Evolutionary conservation across 257 asterid genomes (phyloP), one percentile per base, ranked within the genome.

Genomic region (Solanum tacnaense): DNA sequence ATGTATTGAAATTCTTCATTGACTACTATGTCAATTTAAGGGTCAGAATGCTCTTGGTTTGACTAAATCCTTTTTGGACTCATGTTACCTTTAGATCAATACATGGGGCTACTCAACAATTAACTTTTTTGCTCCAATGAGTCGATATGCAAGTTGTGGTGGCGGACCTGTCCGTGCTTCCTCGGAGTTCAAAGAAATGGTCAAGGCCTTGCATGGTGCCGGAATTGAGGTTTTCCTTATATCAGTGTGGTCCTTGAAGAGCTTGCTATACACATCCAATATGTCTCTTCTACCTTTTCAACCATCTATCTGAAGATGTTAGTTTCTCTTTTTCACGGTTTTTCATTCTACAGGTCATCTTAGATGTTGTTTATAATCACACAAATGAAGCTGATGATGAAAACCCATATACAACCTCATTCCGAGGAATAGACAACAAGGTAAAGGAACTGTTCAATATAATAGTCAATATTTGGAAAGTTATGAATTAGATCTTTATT

Each of bases 401-500:
- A 85, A 86, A 95, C 90, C 99, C 99, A 25, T 97, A 95, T 86
- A 93, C 96, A 70, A 97, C 99, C 83, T 97, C 99, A 88, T 97
- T 97, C 87, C 99, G 99, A 91, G 99, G 99, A 89, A 95, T 97
- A 89, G 99, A 97, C 94, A 94, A 96, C 96, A 96, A 97, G 99
- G 99, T 97, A 92, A 94, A 71, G 68, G 85, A 87, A 41, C 62
- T 65, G 44, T 79, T 13, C 52, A 44, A 35, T 71, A 20, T 72
- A 27, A 62, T 79, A 79, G 41, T 81, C 68, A 46, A 39, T 65
- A 74, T 23, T 36, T 75, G 58, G 32, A 46, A 46, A 81, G 67
- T 81, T 81, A 46, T 44, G 85, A 46, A 46, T 41, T 15, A 79
- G 38, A 79, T 81, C 65, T 81, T 29, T 65, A 27, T 27, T 46